Base-by-base conservation (phyloP, 1,284 basidiomycete species). In the Fomitiporia mediterranea region DNA sequence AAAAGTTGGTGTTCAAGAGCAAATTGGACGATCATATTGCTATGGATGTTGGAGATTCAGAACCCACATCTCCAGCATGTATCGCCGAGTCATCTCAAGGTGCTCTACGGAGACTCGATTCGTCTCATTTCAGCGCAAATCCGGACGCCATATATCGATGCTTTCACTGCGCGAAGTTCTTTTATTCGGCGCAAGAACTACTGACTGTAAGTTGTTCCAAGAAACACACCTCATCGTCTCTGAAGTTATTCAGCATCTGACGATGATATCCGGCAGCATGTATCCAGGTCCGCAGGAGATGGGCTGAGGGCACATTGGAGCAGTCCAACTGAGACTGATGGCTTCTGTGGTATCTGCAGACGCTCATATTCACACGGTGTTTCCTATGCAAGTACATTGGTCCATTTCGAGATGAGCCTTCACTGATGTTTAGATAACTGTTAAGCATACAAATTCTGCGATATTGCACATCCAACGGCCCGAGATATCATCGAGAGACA, bases 81-180 rank as follows among this genome's bases (percentile, higher is more conserved):
- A n/a, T n/a, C n/a, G n/a, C n/a, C n/a, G n/a, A n/a, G n/a, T n/a
- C n/a, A n/a, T n/a, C n/a, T n/a, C n/a, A n/a, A n/a, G n/a, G n/a
- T n/a, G n/a, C n/a, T n/a, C n/a, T n/a, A n/a, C n/a, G n/a, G n/a
- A n/a, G n/a, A n/a, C n/a, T n/a, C n/a, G n/a, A n/a, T n/a, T n/a
- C n/a, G n/a, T n/a, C n/a, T n/a, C n/a, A n/a, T 7, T 25, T 6
- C 21, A 25, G 11, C 28, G 9, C 23, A 21, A 2, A 4, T 46
- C 27, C 50, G 7, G 50, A 40, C 15, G 3, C 38, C 13, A 55
- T 55, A 3, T 48, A 32, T 25, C 28, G 44, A 15, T 55, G 53
- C 11, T 35, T 47, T 25, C 37, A 37, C 21, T 55, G 53, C n/a
- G 11, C 35, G 15, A 32, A 35, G 11, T 55, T 55, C n/a, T 55